A percentile compares a stretch with the other conserved stretches of the same genome.
Evolutionary conservation across 2,329 filamentous ascomycete genomes (phyloP).

Genomic region (Metarhizium album): DNA sequence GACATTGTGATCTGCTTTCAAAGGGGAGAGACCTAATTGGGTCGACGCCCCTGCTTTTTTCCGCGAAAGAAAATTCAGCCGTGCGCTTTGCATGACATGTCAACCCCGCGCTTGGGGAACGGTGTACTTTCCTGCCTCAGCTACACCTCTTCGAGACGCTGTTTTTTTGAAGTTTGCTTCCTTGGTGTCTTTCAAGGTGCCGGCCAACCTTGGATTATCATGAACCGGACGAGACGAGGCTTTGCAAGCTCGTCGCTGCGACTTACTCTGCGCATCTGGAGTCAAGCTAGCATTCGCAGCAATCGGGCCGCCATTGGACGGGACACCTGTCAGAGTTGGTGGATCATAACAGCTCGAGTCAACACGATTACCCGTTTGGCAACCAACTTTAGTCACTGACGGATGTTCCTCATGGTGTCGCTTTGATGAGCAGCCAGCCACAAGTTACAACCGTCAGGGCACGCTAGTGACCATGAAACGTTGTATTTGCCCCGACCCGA

Average conservation of each 20-base stretch:
- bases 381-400: too few relatives aligned
- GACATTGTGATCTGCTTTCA: neutral
- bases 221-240: too few relatives aligned
- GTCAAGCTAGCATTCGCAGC: neutral
- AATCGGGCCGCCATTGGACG: neutral
- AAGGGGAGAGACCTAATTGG: neutral
- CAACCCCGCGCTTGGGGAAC: neutral
- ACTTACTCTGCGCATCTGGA: too few relatives aligned
- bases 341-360: neutral
- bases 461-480: constrained; percentile 9
- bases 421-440: neutral
- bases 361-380: too few relatives aligned
- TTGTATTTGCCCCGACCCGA: too few relatives aligned
- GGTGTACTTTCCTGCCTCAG: too few relatives aligned
- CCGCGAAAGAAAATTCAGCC: neutral
- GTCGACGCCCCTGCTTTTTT: neutral
- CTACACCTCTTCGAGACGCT: too few relatives aligned
- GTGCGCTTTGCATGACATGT: neutral
- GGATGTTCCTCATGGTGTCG: neutral
- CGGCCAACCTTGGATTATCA: neutral
- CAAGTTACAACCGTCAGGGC: neutral
- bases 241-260: too few relatives aligned
- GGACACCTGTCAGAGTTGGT: neutral
- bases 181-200: neutral
- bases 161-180: neutral